Conservation (phyloP, 2,329 filamentous ascomycete genomes). For the Alternaria solani region DNA sequence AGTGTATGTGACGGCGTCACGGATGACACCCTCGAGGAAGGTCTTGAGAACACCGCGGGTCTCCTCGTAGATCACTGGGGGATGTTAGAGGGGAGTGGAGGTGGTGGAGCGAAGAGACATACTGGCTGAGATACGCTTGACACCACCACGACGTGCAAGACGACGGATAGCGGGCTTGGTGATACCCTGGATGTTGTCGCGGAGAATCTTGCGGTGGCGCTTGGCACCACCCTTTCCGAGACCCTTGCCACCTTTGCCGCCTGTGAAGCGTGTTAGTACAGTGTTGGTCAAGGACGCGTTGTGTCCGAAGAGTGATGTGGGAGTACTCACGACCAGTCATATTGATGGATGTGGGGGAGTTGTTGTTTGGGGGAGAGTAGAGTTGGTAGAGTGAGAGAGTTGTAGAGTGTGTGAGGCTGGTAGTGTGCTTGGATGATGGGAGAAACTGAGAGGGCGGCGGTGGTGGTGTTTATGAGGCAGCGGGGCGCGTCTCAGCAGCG, state of each 20-base stretch:
- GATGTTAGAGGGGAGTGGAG: slow-evolving; percentile 34
- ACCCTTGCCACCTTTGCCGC: slow-evolving; percentile 64
- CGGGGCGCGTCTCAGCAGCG: slow-evolving; percentile 28
- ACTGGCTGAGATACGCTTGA: slow-evolving; percentile 63
- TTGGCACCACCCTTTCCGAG: slow-evolving; percentile 64
- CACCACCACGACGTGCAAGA: slow-evolving; percentile 63
- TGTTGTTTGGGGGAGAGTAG: slow-evolving; percentile 19
- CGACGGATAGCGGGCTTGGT: slow-evolving; percentile 64
- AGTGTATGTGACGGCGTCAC: slow-evolving; percentile 79
- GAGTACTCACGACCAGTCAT: slow-evolving; percentile 57
- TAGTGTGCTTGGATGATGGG: slow-evolving; percentile 26
- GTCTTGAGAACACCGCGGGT: slow-evolving; percentile 80
- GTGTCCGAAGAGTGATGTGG: slow-evolving; percentile 2
- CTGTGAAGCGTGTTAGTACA: slow-evolving; percentile 50
- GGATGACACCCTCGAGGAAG: slow-evolving; percentile 79
- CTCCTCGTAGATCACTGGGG: slow-evolving; percentile 77
- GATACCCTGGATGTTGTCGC: slow-evolving; percentile 65
- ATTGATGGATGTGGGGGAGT: slow-evolving; percentile 39
- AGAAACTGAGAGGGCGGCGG: slow-evolving; percentile 23
- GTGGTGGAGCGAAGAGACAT: slow-evolving; percentile 33
- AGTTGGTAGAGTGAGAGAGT: slow-evolving; percentile 2
- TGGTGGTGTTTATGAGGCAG: slow-evolving; percentile 37
- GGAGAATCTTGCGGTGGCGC: slow-evolving; percentile 64
- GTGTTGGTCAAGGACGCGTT: slow-evolving; percentile 21
- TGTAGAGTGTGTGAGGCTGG: slow-evolving; percentile 4